Evolutionary conservation across 1,139 yeast species (phyloP).

Genomic region (Taiozyma onychis): DNA sequence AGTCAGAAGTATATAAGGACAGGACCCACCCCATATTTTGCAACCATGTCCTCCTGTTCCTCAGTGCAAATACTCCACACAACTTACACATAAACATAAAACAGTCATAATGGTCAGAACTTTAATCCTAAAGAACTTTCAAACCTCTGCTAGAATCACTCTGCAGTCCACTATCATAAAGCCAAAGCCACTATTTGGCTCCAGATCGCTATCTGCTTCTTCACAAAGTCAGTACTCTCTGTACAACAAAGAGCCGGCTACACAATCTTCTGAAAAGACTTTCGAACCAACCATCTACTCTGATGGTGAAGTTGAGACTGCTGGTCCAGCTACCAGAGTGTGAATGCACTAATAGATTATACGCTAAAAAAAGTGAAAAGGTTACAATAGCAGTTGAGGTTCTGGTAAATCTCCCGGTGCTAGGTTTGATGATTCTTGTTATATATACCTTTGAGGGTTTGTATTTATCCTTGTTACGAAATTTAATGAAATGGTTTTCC

Average conservation of each 20-base stretch:
- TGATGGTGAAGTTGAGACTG: slow-evolving; percentile 26
- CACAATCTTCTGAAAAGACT: slow-evolving; percentile 3
- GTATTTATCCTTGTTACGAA: not conserved
- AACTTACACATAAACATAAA: not conserved
- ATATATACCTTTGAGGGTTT: not conserved
- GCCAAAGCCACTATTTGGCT: slow-evolving; percentile 11
- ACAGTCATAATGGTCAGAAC: slow-evolving; percentile 11
- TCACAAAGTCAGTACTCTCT: slow-evolving; percentile 16
- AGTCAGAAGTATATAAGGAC: not conserved
- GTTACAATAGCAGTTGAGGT: not conserved
- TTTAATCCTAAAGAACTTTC: slow-evolving; percentile 18
- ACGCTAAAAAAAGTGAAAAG: not conserved
- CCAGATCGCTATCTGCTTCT: slow-evolving; percentile 13
- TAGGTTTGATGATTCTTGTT: not conserved
- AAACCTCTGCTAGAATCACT: slow-evolving; percentile 22
- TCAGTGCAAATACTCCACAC: not conserved
- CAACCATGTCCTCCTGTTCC: not conserved
- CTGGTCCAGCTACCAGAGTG: slow-evolving; percentile 23
- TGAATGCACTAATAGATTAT: slow-evolving; percentile 1
- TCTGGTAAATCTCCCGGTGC: not conserved
- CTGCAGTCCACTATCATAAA: slow-evolving; percentile 8
- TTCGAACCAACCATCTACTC: slow-evolving; percentile 23
- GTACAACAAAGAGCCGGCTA: slow-evolving; percentile 19
- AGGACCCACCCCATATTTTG: not conserved
- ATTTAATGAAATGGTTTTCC: not conserved